Base-by-base conservation (phyloP, 441 rosid species). In the Gossypium davidsonii region DNA sequence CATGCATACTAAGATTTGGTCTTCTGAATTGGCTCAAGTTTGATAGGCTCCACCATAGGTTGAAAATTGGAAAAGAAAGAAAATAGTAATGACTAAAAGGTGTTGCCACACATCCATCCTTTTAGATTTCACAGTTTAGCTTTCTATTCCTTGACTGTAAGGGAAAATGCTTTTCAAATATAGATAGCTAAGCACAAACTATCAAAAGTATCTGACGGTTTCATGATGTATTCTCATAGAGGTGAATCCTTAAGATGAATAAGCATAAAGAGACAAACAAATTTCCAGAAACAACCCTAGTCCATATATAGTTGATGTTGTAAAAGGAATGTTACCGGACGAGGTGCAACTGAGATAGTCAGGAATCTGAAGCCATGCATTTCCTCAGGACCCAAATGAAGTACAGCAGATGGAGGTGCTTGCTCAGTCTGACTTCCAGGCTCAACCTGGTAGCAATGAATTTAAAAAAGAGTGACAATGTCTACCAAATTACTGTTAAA, bases 371-470 rank as follows among this genome's bases (percentile, higher is more conserved):
- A 93, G 68, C 96, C 95, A 53, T 0, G 83, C 97, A 91, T 84
- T 74, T 93, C 95, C 73, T 88, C 84, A 12, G 97, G 97, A 72
- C 79, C 85, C 82, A 95, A 84, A 77, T 67, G 71, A 83, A 95
- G 84, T 65, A 91, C 85, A 59, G 93, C 88, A 76, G 99, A 89
- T 74, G 99, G 99, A 83, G 99, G 95, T 15, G 96, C 91, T 85
- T 95, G 99, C 84, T 95, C 99, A 7, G 99, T 95, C 84, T 95
- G 96, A 86, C 98, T 89, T 59, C 99, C 99, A 65, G 99, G 99
- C 81, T 95, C 98, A 37, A 89, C 79, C 99, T 95, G 85, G 80
- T 46, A 77, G 71, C 69, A 81, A 12, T 74, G 57, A 10, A 26
- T 67, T 71, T 39, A 75, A 63, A 73, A 49, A 70, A 44, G 75